phyloP scores from a whole-genome alignment of 768 basidiomycete species.

The Lyophyllum semitale region DNA sequence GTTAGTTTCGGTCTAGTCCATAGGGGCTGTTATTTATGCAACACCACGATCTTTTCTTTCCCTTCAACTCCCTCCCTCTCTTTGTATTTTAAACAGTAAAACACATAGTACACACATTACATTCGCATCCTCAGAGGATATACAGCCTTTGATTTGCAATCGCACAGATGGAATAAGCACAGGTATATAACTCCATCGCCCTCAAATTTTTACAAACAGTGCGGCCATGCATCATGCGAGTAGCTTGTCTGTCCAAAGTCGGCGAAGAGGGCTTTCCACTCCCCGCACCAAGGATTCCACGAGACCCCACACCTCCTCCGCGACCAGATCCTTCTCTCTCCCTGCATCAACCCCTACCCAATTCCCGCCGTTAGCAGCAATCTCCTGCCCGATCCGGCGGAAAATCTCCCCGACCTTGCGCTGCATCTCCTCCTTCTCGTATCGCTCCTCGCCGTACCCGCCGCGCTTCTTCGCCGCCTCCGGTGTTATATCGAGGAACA shows the following conservation, averaged over 20 bases:
- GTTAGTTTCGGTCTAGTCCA: neutral
- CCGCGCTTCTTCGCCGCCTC: constrained; percentile 67
- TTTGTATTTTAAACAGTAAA: constrained; percentile 16
- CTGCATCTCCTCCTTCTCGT: constrained; percentile 83
- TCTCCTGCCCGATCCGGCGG: constrained; percentile 54
- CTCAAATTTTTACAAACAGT: neutral
- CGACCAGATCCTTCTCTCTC: constrained; percentile 46
- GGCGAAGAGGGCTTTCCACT: constrained; percentile 41
- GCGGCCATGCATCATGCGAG: neutral
- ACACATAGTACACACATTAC: constrained; percentile 5
- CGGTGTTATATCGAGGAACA: constrained; percentile 85
- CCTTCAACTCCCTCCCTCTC: constrained; percentile 3
- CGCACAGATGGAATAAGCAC: no score
- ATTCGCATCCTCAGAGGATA: constrained; percentile 1
- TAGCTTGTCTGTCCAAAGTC: constrained; percentile 47
- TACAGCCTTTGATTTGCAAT: constrained; percentile 3
- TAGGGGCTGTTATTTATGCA: constrained; percentile 6
- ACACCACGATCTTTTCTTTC: constrained; percentile 16
- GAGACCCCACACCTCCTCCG: constrained; percentile 54
- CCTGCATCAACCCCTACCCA: constrained; percentile 70
- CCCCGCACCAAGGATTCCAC: constrained; percentile 46
- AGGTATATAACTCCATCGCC: no score
- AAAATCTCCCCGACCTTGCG: constrained; percentile 63
- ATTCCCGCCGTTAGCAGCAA: constrained; percentile 25
- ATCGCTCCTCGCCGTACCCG: constrained; percentile 86